A percentile compares a stretch with the other conserved stretches of the same genome.
Conservation (phyloP, 495 filamentous ascomycete genomes). For the Elasticomyces elasticus region DNA sequence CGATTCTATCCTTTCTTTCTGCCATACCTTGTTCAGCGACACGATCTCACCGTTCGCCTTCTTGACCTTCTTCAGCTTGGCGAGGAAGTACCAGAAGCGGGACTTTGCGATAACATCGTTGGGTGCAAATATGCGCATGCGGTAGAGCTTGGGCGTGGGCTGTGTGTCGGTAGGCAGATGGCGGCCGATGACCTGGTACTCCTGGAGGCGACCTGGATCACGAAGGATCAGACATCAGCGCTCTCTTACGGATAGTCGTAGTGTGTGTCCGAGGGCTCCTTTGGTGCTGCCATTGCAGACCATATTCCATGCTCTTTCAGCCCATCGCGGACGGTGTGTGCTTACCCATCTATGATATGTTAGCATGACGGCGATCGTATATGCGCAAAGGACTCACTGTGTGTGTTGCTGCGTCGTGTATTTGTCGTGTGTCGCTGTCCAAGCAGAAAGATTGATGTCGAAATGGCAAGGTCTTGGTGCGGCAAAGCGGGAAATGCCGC, state of each 20-base stretch:
- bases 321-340: slow-evolving; percentile 9
- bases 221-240: slow-evolving; percentile 27
- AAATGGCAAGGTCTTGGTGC: neutral
- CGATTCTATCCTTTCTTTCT: neutral
- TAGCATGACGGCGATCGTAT: neutral
- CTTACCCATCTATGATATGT: slow-evolving; percentile 42
- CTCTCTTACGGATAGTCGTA: slow-evolving; percentile 15
- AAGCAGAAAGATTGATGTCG: slow-evolving; percentile 4
- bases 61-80: slow-evolving; percentile 98
- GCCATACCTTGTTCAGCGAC: slow-evolving; percentile 72
- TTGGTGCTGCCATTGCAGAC: neutral
- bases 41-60: slow-evolving; percentile 99
- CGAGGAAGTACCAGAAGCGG: slow-evolving; percentile 99
- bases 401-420: slow-evolving; percentile 14
- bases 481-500: slow-evolving; percentile 1
- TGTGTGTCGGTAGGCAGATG: slow-evolving; percentile 93
- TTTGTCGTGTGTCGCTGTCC: slow-evolving; percentile 11
- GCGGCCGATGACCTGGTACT: slow-evolving; percentile 99
- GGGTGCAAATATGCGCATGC: slow-evolving; percentile 98
- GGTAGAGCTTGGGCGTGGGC: slow-evolving; percentile 94
- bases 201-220: slow-evolving; percentile 80
- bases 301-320: slow-evolving; percentile 8
- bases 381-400: slow-evolving; percentile 1
- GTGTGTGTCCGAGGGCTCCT: neutral
- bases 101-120: slow-evolving; percentile 98